These are phyloP conservation scores for Pseudogymnoascus sp. DNA, from an alignment of 2,329 filamentous ascomycete genomes.

Conservation along the genomic window DNA sequence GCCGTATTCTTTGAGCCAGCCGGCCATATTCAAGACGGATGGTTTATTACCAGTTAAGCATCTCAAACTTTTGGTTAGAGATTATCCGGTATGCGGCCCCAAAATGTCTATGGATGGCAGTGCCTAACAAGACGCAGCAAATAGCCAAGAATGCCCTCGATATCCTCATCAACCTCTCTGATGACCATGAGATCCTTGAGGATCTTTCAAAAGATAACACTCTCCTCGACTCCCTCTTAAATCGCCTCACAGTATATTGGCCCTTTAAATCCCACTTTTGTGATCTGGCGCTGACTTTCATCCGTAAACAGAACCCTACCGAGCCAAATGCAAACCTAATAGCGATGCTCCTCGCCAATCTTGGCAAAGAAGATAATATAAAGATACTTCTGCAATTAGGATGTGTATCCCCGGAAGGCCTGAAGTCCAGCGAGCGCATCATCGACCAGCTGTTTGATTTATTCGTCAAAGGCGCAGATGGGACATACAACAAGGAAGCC, in stretches of 20 bases:
- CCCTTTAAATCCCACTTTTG: constrained; percentile 21
- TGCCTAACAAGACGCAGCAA: constrained; percentile 40
- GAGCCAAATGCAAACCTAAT: constrained; percentile 79
- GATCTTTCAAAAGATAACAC: constrained; percentile 67
- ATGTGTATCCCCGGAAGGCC: constrained; percentile 57
- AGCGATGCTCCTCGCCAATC: constrained; percentile 87
- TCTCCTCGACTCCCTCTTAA: constrained; percentile 68
- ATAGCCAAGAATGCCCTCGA: constrained; percentile 90
- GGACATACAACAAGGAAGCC: constrained; percentile 73
- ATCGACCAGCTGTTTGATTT: constrained; percentile 91
- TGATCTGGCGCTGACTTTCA: constrained; percentile 11
- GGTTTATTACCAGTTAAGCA: constrained; percentile 73
- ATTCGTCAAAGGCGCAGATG: constrained; percentile 85
- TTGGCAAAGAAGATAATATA: constrained; percentile 70
- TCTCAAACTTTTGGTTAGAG: constrained; percentile 76
- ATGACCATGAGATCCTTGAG: constrained; percentile 67
- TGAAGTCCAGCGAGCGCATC: constrained; percentile 63
- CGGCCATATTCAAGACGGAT: constrained; percentile 74
- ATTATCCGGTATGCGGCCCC: constrained; percentile 55
- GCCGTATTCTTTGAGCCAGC: constrained; percentile 66
- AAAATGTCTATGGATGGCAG: neutral
- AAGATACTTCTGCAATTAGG: constrained; percentile 60
- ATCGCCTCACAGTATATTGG: constrained; percentile 65
- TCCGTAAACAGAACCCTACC: constrained; percentile 47
- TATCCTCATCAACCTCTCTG: constrained; percentile 79